Percentiles rank a stretch among this genome's conserved stretches.
Evolutionary conservation across 257 asterid species (phyloP).

Genomic region (Ilex asprella): DNA sequence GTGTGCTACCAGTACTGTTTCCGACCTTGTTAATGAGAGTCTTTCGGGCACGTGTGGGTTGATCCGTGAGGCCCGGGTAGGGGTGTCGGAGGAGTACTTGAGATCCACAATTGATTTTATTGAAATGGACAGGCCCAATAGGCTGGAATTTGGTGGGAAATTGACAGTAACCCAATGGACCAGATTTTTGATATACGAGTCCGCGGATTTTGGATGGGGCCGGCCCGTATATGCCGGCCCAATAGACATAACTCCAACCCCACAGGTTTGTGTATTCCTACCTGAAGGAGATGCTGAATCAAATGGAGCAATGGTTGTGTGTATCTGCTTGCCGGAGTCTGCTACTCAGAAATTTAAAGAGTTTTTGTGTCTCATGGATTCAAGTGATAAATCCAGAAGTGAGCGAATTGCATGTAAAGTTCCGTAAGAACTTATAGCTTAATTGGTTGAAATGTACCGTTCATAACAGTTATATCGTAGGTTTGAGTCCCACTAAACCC

Average conservation of each 20-base stretch:
- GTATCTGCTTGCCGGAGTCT: constrained; percentile 83
- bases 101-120: constrained; percentile 73
- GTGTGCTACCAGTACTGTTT: constrained; percentile 52
- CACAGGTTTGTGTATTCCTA: constrained; percentile 71
- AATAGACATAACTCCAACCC: constrained; percentile 81
- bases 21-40: constrained; percentile 29
- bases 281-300: constrained; percentile 48
- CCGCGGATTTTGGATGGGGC: constrained; percentile 92
- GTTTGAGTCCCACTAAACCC: no score
- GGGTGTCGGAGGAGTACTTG: constrained; percentile 60
- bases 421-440: no score
- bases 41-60: constrained; percentile 28
- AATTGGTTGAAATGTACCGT: no score
- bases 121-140: constrained; percentile 59
- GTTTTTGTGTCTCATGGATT: constrained; percentile 24
- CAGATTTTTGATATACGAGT: constrained; percentile 62
- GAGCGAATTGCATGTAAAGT: no score
- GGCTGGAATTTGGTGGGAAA: constrained; percentile 82
- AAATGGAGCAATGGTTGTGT: constrained; percentile 62
- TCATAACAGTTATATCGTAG: no score
- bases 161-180: constrained; percentile 90
- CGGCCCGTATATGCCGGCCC: constrained; percentile 80
- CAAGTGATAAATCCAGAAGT: background rate
- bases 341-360: constrained; percentile 47
- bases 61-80: constrained; percentile 55